These are phyloP conservation scores for Soucietia sequanensis DNA, from an alignment of 805 yeast genomes.

Conservation along the genomic window DNA sequence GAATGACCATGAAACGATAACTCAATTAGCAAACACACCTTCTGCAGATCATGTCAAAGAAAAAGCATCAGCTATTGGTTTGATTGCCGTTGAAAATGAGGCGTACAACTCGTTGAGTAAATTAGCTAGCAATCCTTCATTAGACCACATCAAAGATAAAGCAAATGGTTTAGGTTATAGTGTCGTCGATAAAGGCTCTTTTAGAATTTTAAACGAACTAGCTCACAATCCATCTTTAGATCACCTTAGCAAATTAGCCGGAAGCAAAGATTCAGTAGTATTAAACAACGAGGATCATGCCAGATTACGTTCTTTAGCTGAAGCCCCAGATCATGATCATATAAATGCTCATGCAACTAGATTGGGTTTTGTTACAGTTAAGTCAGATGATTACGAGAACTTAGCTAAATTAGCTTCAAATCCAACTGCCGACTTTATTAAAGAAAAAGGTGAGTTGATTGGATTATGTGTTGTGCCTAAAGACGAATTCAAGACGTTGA, in stretches of 20 bases:
- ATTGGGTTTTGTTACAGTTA: slow-evolving; percentile 13
- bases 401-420: slow-evolving; percentile 3
- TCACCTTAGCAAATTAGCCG: slow-evolving; percentile 2
- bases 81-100: slow-evolving; percentile 3
- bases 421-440: slow-evolving; percentile 8
- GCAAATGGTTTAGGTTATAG: slow-evolving; percentile 9
- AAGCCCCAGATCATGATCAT: slow-evolving; percentile 18
- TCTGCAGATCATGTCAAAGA: slow-evolving; percentile 9
- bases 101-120: slow-evolving; percentile 5
- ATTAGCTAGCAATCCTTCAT: slow-evolving; percentile 20
- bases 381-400: slow-evolving; percentile 9
- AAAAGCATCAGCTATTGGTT: slow-evolving; percentile 4
- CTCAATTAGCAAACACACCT: slow-evolving; percentile 8
- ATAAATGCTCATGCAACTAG: slow-evolving; percentile 9
- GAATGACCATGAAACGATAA: slow-evolving; percentile 3
- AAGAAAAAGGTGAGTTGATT: slow-evolving; percentile 4
- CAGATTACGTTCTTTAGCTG: slow-evolving; percentile 8
- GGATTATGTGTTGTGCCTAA: slow-evolving; percentile 2
- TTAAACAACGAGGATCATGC: slow-evolving; percentile 6
- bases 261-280: not conserved
- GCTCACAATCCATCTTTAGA: slow-evolving; percentile 7
- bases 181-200: slow-evolving; percentile 6
- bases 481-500: slow-evolving; percentile 21
- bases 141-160: slow-evolving; percentile 23
- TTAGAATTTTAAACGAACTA: not conserved